Base-by-base conservation (phyloP, 192 early-diverging fungal genomes). In the Coemansia sp. region DNA sequence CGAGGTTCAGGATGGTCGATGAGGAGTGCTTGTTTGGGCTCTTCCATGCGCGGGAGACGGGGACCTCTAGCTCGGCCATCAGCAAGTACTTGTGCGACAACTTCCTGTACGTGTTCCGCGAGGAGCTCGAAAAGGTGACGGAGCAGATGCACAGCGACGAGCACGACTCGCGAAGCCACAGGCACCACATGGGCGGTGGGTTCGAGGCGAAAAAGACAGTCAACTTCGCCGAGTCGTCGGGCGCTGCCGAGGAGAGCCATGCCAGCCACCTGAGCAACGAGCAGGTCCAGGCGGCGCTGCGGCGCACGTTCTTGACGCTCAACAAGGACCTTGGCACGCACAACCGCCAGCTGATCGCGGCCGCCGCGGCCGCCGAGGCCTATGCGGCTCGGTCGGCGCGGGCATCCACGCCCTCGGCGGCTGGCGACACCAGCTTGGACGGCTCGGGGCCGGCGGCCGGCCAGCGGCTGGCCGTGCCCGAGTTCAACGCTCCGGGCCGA, bases 21-120 rank as follows among this genome's bases (percentile, higher is more conserved):
- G 93, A 96, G 67, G 94, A 96, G 69, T 91, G 90, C 36, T 66
- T 96, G 1, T 95, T 96, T 85, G 94, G 91, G 7, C 68, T 96
- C 7, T 96, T 94, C 80, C 92, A 96, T 64, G 91, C 92, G 17
- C 77, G 86, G 25, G 86, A 80, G 45, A 76, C 78, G 3, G 76
- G 62, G 61, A 78, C 67, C 42, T 86, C 53, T 76, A 91, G 69
- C 77, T 78, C 77, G 34, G 82, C 77, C 1, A 79, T 84, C 55
- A 84, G 76, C 82, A 84, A 84, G 63, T 89, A 93, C 42, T 76
- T 94, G 21, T 90, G 90, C 66, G 92, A 94, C 67, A 78, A 84
- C 61, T 87, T 94, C 44, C 80, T 85, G 7, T 78, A 79, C 23
- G 84, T 85, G 65, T 88, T 96, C 53, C 89, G 85, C 36, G 84